These are phyloP conservation scores for Ogataea nitratoaversa DNA, from an alignment of 805 yeast genomes.

Conservation along the genomic window DNA sequence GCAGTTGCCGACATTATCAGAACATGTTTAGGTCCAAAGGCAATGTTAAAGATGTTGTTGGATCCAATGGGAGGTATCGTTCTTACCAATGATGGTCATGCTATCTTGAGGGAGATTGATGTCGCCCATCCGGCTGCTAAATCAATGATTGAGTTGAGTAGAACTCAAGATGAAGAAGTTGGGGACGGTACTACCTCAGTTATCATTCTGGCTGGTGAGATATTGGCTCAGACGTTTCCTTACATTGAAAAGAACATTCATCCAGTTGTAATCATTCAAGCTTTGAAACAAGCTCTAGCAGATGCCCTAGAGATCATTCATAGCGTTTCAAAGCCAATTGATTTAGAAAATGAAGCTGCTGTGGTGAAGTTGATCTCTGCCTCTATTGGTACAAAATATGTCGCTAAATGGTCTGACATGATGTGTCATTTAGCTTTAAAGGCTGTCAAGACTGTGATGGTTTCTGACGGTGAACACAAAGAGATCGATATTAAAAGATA, in stretches of 20 bases:
- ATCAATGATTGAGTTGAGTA: conserved; percentile 92
- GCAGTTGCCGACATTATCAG: conserved; percentile 97
- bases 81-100: conserved; percentile 97
- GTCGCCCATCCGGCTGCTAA: conserved; percentile 99
- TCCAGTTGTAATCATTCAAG: conserved; percentile 94
- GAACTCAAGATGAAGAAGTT: conserved; percentile 98
- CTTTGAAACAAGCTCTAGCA: conserved; percentile 81
- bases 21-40: conserved; percentile 98
- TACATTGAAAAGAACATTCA: conserved; percentile 93
- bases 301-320: conserved; percentile 90
- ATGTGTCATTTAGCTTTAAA: conserved; percentile 87
- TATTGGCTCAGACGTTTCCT: conserved; percentile 91
- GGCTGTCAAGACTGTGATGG: conserved; percentile 81
- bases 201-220: conserved; percentile 94
- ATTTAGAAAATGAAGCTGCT: conserved; percentile 76
- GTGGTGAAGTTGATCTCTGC: conserved; percentile 84
- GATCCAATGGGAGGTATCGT: conserved; percentile 98
- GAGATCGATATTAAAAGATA: conserved; percentile 93
- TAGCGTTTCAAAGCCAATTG: conserved; percentile 78
- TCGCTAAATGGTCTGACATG: conserved; percentile 81
- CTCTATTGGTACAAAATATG: conserved; percentile 94
- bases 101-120: conserved; percentile 93
- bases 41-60: conserved; percentile 95
- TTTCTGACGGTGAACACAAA: conserved; percentile 56
- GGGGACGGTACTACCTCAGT: conserved; percentile 94